phyloP scores from a whole-genome alignment of 2,329 filamentous ascomycete species.

The Penicillium brasilianum region DNA sequence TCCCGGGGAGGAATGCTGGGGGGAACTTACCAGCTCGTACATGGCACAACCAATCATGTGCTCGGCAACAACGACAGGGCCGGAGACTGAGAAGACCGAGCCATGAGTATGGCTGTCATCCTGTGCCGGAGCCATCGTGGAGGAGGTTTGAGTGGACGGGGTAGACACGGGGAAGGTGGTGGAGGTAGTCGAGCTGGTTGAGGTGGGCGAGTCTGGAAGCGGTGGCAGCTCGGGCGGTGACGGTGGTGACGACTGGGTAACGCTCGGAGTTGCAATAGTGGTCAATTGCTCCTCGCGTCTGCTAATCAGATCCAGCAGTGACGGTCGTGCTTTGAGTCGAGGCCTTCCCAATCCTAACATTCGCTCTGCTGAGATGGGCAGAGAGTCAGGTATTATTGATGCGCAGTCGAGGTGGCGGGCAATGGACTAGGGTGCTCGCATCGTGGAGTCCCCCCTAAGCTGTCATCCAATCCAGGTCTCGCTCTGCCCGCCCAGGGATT shows the following conservation, averaged over 20 bases:
- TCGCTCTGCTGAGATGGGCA: conserved; percentile 33
- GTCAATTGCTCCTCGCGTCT: conserved; percentile 20
- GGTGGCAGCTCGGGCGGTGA: conserved; percentile 51
- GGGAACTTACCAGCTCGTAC: conserved; percentile 85
- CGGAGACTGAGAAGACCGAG: conserved; percentile 73
- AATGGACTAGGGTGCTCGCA: conserved; percentile 9
- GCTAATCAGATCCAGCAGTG: conserved; percentile 65
- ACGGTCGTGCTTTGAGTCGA: conserved; percentile 64
- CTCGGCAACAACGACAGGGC: conserved; percentile 94
- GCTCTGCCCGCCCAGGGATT: conserved; percentile 21
- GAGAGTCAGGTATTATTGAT: not conserved
- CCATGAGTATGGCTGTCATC: conserved; percentile 61
- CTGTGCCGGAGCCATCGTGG: conserved; percentile 52
- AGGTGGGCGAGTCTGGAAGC: conserved; percentile 51
- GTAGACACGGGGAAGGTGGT: conserved; percentile 35
- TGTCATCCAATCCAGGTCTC: conserved; percentile 30
- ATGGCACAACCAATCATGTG: conserved; percentile 99
- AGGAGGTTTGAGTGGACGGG: conserved; percentile 33
- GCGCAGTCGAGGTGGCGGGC: not conserved
- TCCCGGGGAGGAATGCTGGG: conserved; percentile 7
- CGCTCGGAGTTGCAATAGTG: conserved; percentile 47
- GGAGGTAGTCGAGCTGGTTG: conserved; percentile 47
- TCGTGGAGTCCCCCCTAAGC: conserved; percentile 30
- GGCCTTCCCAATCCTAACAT: conserved; percentile 63
- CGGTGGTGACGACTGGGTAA: conserved; percentile 38